A percentile compares a stretch with the other conserved stretches of the same genome.
Evolutionary conservation across 2,329 filamentous ascomycete species (phyloP).

Genomic region (Tolypocladium album): DNA sequence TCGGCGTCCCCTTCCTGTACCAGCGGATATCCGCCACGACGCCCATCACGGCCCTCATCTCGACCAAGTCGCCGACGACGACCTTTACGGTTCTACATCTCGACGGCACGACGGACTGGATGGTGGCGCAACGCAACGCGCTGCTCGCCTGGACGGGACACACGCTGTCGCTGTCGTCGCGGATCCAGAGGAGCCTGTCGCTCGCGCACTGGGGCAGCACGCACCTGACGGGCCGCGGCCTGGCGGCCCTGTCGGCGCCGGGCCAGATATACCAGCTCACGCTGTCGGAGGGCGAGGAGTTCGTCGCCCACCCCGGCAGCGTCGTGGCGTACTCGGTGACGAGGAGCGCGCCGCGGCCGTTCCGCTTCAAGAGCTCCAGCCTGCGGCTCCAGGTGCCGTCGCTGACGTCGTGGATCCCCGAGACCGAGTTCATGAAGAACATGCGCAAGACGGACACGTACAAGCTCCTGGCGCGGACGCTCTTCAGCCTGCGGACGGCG

Average conservation of each 20-base stretch:
- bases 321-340: conserved; percentile 82
- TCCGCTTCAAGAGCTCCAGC: conserved; percentile 72
- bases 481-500: conserved; percentile 65
- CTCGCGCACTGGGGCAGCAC: conserved; percentile 88
- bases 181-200: conserved; percentile 62
- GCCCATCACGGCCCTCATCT: conserved; percentile 79
- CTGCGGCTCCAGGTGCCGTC: conserved; percentile 72
- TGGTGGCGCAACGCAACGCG: conserved; percentile 76
- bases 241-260: conserved; percentile 73
- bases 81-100: conserved; percentile 82
- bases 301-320: conserved; percentile 83
- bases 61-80: conserved; percentile 75
- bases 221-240: conserved; percentile 74
- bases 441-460: conserved; percentile 65
- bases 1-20: conserved; percentile 91
- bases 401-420: conserved; percentile 52
- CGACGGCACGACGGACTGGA: conserved; percentile 92
- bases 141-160: conserved; percentile 96
- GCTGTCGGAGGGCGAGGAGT: conserved; percentile 73
- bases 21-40: conserved; percentile 81
- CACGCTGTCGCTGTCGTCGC: conserved; percentile 65
- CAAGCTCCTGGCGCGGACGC: conserved; percentile 52
- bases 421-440: conserved; percentile 60
- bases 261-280: conserved; percentile 85
- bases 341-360: conserved; percentile 64